Base-by-base conservation (phyloP, 768 basidiomycete species). In the Candolleomyces efflorescens region DNA sequence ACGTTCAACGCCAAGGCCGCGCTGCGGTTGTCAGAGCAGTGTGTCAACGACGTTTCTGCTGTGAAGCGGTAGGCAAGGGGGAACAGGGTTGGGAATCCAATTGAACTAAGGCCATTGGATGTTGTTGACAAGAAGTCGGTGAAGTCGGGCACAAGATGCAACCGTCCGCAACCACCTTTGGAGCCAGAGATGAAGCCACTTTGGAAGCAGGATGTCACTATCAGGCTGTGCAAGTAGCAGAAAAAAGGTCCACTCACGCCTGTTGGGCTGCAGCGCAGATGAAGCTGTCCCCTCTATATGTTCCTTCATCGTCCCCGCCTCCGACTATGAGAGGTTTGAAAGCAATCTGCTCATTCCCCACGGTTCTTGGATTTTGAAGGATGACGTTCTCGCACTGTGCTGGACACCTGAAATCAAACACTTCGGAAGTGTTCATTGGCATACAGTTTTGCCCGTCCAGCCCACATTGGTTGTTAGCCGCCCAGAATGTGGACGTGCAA, bases 271-370 rank as follows among this genome's bases (percentile, higher is more conserved):
- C 85, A 43, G 90, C 84, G 68, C 93, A 94, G 38, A 94, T 82
- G 68, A 94, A 94, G 56, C 80, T 85, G 68, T 94, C 93, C 1
- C 85, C 90, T 65, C 93, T 80, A 65, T 94, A 94, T 3, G 91
- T 93, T 41, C 67, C 66, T 48, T 84, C 76, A 0, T 60, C 60
- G 71, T 92, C 91, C 2, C 92, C 90, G 17, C 93, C 93, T n/a
- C 93, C 92, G 1, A 94, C 87, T 48, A 94, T 77, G 22, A 94
- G 75, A 6, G 92, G 90, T 20, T 82, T 79, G 62, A 83, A 90
- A 47, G 81, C 82, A 37, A 86, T 76, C 60, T 86, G 76, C 55
- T 82, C 71, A 50, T 82, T 69, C 22, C 93, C 92, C 23, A 95
- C 79, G 0, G 89, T 82, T 52, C 90, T 78, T 15, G 86, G 83